Base-by-base conservation (phyloP, 768 basidiomycete species). In the Termitomyces sp. region DNA sequence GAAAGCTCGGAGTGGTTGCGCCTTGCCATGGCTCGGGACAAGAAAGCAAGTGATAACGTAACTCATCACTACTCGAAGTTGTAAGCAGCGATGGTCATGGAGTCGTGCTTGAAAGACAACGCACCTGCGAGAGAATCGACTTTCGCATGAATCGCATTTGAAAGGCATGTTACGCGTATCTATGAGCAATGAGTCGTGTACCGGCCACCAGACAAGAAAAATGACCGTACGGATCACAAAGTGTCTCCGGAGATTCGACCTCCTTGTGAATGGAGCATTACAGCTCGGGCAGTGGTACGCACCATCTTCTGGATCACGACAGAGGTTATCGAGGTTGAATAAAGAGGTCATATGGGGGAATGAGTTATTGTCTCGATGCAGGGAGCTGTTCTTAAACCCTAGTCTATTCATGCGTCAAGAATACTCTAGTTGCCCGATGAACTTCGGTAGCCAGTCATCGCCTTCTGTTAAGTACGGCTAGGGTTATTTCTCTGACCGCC, bases 251-350 rank as follows among this genome's bases (percentile, higher is more conserved):
- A 76, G 68, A 63, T 76, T 76, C 29, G 74, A 76, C 60, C 74
- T 65, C 56, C 74, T 68, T 11, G 74, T 76, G 60, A 76, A 76
- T 37, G 74, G 74, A 34, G 71, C 72, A 54, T 73, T 68, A 65
- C 74, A 76, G 53, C 68, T 71, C 3, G 73, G 74, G 53, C 74
- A 76, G 45, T 74, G 74, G 65, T 76, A 76, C 6, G 73, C 71
- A 5, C 73, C 71, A 50, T 74, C 73, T 20, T 69, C 72, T 54
- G 68, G 65, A 62, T 74, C 72, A 51, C 74, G 71, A 58, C 69
- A 70, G 52, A 76, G 67, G 53, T 66, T 69, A 68, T 76, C 72
- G 56, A 76, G 69, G 60, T 64, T 66, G 51, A 60, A 49, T n/a
- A 57, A 38, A 36, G 63, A 52, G 48, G 42, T 55, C 60, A 61